Conservation (phyloP, 1,284 basidiomycete genomes). For the Cryptococcus jaspeensis region DNA sequence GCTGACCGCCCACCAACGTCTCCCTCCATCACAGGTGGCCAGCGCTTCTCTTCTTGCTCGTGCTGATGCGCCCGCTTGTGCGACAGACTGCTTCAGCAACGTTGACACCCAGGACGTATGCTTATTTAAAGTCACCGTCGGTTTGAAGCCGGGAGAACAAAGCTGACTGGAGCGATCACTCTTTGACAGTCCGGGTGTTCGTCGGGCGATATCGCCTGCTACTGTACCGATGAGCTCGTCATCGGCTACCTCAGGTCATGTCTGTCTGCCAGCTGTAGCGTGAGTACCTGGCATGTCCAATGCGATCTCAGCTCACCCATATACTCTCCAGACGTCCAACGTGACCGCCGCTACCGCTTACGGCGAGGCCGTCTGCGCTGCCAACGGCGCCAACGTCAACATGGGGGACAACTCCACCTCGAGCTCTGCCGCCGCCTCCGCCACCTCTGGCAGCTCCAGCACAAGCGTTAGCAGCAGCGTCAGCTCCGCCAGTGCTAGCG, state of each 20-base stretch:
- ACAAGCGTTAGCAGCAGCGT: conserved; percentile 21
- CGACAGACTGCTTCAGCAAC: conserved; percentile 14
- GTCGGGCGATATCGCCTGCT: conserved; percentile 19
- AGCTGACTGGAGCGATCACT: too few relatives aligned
- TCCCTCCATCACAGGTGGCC: background rate
- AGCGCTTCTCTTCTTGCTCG: background rate
- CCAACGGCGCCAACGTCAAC: conserved; percentile 6
- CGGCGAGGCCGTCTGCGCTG: conserved; percentile 18
- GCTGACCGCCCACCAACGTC: background rate
- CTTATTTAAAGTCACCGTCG: conserved; percentile 2
- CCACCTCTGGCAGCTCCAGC: conserved; percentile 24
- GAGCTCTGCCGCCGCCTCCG: conserved; percentile 1
- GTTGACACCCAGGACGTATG: conserved; percentile 14
- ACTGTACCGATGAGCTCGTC: conserved; percentile 13
- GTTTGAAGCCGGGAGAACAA: too few relatives aligned
- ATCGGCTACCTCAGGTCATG: conserved; percentile 18
- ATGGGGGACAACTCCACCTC: conserved; percentile 7
- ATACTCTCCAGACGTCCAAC: conserved; percentile 8
- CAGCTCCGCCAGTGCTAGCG: conserved; percentile 8
- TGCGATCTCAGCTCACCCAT: background rate
- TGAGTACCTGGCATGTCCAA: conserved; percentile 3
- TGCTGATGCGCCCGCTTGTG: conserved; percentile 16
- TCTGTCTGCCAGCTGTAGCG: conserved; percentile 16
- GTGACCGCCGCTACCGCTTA: conserved; percentile 11
- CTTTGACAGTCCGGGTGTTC: conserved; percentile 7